Evolutionary conservation across 2,329 filamentous ascomycete species (phyloP), one percentile per base, ranked within the genome.

Genomic region (Scorias spongiosa): DNA sequence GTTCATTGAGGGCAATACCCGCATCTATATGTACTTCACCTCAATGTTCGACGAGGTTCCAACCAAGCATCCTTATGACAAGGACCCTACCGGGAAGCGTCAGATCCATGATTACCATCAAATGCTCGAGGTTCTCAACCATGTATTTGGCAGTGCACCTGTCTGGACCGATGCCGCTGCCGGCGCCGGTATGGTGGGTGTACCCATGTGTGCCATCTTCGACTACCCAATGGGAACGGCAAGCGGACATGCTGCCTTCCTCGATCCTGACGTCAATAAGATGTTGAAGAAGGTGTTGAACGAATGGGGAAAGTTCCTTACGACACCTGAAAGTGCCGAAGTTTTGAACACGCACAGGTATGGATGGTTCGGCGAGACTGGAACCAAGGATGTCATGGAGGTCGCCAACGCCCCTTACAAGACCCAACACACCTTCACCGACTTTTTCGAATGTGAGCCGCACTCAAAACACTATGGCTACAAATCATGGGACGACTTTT

Each of bases 401-500:
- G 52, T 56, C 11, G 57, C 57, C 44, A 60, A 60, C 42, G 54
- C 49, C 4, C 48, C 56, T 2, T 49, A 47, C 45, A 47, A 51
- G 36, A 58, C 54, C 9, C 39, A 45, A 5, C 42, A 55, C 46
- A 50, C 46, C 12, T 61, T 61, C 48, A 56, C 79, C 45, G 68
- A 80, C 14, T 67, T 80, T 54, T 82, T 73, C 57, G 50, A 70
- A 14, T 82, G 78, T 55, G 72, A 81, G 37, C 69, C 75, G 0
- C 60, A 55, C 0, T 65, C 66, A 5, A 61, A 71, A 49, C 57
- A 78, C 54, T 68, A 74, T 48, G 79, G 80, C 14, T 84, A 67
- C 63, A 72, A 67, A 44, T 81, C 76, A 0, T 84, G 80, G 80
- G 80, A 84, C 46, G 65, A 75, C 53, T 84, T 83, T 63, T 84